These are phyloP conservation scores for Neurospora terricola DNA, from an alignment of 495 filamentous ascomycete species.

Conservation along the genomic window DNA sequence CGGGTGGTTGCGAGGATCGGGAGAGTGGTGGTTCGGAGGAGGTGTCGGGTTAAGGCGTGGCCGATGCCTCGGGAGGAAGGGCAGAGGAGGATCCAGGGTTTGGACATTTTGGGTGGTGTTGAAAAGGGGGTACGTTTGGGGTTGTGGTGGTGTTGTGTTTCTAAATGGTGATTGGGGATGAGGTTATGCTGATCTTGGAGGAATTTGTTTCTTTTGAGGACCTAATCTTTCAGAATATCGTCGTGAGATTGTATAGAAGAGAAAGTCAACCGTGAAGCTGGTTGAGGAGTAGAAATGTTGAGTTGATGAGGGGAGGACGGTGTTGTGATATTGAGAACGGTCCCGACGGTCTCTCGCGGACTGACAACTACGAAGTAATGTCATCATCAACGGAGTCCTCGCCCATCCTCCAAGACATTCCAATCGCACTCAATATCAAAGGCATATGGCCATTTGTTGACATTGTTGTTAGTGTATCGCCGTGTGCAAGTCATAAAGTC, in stretches of 20 bases:
- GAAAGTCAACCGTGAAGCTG: background rate
- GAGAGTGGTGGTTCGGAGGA: conserved; percentile 53
- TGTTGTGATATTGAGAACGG: background rate
- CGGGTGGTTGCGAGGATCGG: conserved; percentile 68
- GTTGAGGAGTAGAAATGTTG: too few species aligned
- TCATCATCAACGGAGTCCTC: background rate
- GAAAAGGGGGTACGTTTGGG: too few species aligned
- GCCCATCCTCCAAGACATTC: background rate
- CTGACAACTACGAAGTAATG: background rate
- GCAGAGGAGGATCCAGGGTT: conserved; percentile 37
- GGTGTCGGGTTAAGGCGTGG: conserved; percentile 55
- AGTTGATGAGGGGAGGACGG: too few species aligned
- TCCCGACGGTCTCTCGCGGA: background rate
- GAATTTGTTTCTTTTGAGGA: too few species aligned
- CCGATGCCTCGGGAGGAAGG: conserved; percentile 71
- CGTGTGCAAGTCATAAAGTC: background rate
- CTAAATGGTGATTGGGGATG: too few species aligned
- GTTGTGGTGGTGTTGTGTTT: background rate
- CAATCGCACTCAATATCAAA: background rate
- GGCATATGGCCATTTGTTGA: background rate
- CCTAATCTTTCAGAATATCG: too few species aligned
- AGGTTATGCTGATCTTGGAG: too few species aligned
- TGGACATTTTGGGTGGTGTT: too few species aligned
- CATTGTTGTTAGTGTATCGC: background rate
- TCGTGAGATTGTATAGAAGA: background rate